Percentiles rank a stretch among this genome's conserved stretches.
Conservation (phyloP, 306 rosid genomes). For the Lathyrus tuberosus region DNA sequence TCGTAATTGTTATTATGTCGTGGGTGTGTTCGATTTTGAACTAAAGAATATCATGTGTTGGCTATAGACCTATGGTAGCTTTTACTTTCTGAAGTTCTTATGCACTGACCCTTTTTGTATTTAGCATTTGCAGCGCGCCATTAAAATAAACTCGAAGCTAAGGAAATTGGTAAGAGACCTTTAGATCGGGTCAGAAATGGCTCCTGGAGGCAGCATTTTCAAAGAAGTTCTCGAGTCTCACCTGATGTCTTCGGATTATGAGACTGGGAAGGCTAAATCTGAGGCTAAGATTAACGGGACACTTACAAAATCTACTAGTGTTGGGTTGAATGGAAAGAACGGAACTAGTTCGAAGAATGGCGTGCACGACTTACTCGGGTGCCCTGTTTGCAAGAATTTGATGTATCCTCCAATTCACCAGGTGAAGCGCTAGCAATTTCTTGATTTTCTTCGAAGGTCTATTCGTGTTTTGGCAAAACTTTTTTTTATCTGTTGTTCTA, state of each 20-base stretch:
- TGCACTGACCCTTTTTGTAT: conserved; percentile 28
- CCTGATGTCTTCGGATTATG: conserved; percentile 57
- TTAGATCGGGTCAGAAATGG: conserved; percentile 55
- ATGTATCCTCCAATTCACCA: conserved; percentile 98
- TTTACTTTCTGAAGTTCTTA: conserved; percentile 7
- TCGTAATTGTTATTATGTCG: conserved; percentile 1
- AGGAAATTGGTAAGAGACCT: conserved; percentile 39
- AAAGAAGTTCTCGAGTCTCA: conserved; percentile 69
- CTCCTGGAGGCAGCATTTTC: conserved; percentile 72
- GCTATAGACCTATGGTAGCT: no score
- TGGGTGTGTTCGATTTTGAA: neutral
- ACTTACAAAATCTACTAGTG: conserved; percentile 45
- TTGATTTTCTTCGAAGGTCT: neutral
- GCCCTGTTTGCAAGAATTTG: conserved; percentile 80
- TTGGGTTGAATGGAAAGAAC: conserved; percentile 57
- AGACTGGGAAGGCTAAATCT: conserved; percentile 55
- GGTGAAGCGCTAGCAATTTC: conserved; percentile 50
- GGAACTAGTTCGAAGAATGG: conserved; percentile 72
- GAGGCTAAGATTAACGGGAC: conserved; percentile 54
- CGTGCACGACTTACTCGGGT: conserved; percentile 81
- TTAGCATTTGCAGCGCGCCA: conserved; percentile 44
- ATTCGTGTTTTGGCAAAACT: neutral
- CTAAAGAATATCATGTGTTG: conserved; percentile 14
- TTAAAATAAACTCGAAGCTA: conserved; percentile 32
- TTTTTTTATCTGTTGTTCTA: neutral